These are phyloP conservation scores for Lentinula raphanica DNA, from an alignment of 768 basidiomycete species.

Conservation along the genomic window DNA sequence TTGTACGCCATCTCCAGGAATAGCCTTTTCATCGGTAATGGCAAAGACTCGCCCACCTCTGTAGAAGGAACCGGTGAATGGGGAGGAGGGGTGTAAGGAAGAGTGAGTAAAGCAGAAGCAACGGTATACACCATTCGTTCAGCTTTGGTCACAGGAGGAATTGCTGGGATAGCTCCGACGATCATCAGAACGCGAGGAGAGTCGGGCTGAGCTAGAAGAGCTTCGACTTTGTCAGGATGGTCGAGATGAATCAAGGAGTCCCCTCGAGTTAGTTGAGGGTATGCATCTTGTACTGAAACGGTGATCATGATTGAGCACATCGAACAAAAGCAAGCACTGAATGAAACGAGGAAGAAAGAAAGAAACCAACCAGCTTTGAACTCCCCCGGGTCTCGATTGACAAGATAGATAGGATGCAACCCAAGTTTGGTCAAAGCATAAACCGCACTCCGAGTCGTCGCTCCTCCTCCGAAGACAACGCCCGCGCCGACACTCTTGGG, in stretches of 20 bases:
- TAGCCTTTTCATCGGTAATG: constrained; percentile 24
- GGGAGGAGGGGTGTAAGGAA: constrained; percentile 23
- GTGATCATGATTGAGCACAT: neutral
- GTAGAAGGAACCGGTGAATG: neutral
- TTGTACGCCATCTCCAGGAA: constrained; percentile 35
- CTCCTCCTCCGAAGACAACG: constrained; percentile 34
- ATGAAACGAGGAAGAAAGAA: neutral
- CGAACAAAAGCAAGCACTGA: neutral
- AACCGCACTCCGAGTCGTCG: constrained; percentile 31
- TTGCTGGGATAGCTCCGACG: constrained; percentile 32
- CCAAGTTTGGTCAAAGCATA: constrained; percentile 44
- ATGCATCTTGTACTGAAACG: constrained; percentile 18
- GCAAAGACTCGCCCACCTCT: constrained; percentile 15
- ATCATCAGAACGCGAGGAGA: constrained; percentile 24
- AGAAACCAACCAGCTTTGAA: constrained; percentile 13
- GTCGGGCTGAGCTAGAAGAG: constrained; percentile 18
- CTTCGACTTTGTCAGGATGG: constrained; percentile 25
- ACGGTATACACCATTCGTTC: constrained; percentile 31
- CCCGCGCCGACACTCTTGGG: constrained; percentile 17
- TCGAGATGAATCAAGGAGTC: constrained; percentile 25
- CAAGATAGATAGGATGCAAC: constrained; percentile 45
- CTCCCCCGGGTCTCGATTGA: constrained; percentile 28
- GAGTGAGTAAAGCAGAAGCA: constrained; percentile 23
- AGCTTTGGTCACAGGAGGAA: constrained; percentile 21
- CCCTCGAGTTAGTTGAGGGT: constrained; percentile 17